These are phyloP conservation scores for Silybum marianum DNA, from an alignment of 129 eudicot species.

Conservation along the genomic window DNA sequence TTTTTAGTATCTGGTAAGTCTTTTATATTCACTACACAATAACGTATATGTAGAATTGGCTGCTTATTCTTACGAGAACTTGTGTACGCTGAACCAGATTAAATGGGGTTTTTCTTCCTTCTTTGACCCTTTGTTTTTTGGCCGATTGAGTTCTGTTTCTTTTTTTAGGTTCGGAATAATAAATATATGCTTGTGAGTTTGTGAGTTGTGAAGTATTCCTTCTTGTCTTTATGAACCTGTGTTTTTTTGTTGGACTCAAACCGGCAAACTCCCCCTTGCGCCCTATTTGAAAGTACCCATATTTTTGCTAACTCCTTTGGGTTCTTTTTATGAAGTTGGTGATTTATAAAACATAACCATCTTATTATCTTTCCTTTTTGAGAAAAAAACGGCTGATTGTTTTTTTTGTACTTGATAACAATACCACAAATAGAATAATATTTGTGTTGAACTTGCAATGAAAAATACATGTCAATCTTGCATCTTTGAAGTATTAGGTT, in stretches of 20 bases:
- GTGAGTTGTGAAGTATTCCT: background rate
- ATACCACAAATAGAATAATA: background rate
- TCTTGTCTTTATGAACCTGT: background rate
- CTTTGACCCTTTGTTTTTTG: constrained; percentile 25
- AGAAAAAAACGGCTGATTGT: constrained; percentile 5
- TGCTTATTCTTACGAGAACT: background rate
- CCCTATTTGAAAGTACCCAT: constrained; percentile 12
- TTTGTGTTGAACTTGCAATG: background rate
- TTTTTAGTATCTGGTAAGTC: constrained; percentile 17
- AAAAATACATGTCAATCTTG: background rate
- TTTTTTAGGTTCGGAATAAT: background rate
- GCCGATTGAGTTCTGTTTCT: background rate
- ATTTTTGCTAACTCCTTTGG: background rate
- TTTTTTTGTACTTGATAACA: constrained; percentile 1
- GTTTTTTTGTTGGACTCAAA: background rate
- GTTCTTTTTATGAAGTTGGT: background rate
- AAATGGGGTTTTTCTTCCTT: constrained; percentile 4
- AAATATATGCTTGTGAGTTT: too few relatives aligned
- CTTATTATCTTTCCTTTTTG: constrained; percentile 6
- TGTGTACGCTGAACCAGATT: background rate
- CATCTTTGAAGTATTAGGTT: constrained; percentile 4
- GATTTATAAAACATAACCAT: background rate
- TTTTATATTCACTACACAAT: background rate
- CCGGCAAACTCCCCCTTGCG: background rate
- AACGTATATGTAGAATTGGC: background rate